phyloP scores from a whole-genome alignment of 2,329 filamentous ascomycete genomes.

The Arthrobotrys sinensis region DNA sequence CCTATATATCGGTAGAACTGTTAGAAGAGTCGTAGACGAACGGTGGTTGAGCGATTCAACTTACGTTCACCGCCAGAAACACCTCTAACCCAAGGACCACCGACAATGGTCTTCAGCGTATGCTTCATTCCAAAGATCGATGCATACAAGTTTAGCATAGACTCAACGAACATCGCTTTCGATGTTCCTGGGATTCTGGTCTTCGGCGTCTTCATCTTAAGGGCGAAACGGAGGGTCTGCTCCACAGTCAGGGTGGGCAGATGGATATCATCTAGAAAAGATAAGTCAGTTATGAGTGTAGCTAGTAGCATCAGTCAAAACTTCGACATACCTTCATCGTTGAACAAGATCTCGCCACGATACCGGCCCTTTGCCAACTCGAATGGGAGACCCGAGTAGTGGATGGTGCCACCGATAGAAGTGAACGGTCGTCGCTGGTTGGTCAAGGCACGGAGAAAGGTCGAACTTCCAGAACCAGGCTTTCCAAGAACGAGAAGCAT shows the following conservation, averaged over 20 bases:
- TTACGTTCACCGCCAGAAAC: slow-evolving; percentile 86
- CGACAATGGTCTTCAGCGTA: slow-evolving; percentile 81
- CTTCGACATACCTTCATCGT: slow-evolving; percentile 79
- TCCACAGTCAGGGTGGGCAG: slow-evolving; percentile 82
- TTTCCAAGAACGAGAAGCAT: slow-evolving; percentile 82
- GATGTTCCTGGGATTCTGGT: slow-evolving; percentile 63
- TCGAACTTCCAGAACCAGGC: slow-evolving; percentile 82
- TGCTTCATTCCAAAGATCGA: slow-evolving; percentile 84
- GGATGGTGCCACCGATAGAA: slow-evolving; percentile 78
- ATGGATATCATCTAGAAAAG: slow-evolving; percentile 69
- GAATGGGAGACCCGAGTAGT: slow-evolving; percentile 80
- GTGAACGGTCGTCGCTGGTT: slow-evolving; percentile 79
- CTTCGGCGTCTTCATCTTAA: slow-evolving; percentile 67
- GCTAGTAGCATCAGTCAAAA: background rate
- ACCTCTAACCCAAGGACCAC: slow-evolving; percentile 79
- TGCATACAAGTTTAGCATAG: slow-evolving; percentile 72
- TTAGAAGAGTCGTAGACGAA: background rate
- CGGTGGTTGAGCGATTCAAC: slow-evolving; percentile 44
- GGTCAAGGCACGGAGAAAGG: slow-evolving; percentile 81
- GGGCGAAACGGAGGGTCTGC: slow-evolving; percentile 82
- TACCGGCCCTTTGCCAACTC: slow-evolving; percentile 78
- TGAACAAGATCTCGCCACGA: slow-evolving; percentile 83
- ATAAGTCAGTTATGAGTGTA: slow-evolving; percentile 3
- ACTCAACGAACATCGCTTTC: slow-evolving; percentile 72
- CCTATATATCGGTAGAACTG: slow-evolving; percentile 15